Percentiles rank a stretch among this genome's conserved stretches.
Evolutionary conservation across 2,329 filamentous ascomycete genomes (phyloP).

Genomic region (Phialocephala subalpina): DNA sequence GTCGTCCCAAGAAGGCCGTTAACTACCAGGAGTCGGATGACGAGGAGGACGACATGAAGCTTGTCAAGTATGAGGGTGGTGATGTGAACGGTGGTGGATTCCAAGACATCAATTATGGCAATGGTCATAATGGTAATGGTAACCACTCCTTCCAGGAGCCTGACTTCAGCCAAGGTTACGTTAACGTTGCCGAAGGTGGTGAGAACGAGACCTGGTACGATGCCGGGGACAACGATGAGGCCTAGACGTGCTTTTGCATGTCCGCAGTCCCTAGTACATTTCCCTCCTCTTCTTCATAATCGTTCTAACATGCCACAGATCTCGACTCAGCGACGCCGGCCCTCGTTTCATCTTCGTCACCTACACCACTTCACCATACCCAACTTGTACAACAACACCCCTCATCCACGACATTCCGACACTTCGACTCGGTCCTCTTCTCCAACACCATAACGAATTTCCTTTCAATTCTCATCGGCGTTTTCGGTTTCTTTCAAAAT

Average conservation of each 20-base stretch:
- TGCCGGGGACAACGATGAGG: constrained; percentile 24
- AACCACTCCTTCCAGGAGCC: background rate
- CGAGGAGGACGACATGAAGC: constrained; percentile 16
- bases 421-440: background rate
- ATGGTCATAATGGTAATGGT: constrained; percentile 13
- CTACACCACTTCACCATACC: background rate
- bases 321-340: background rate
- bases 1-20: background rate
- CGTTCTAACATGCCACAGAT: background rate
- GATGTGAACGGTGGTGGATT: background rate
- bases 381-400: background rate
- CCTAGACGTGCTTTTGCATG: background rate
- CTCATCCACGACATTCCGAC: background rate
- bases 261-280: background rate
- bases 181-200: constrained; percentile 1
- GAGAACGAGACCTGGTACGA: constrained; percentile 8
- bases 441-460: background rate
- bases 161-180: background rate
- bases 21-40: constrained; percentile 27
- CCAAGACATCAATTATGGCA: constrained; percentile 13
- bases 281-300: no score
- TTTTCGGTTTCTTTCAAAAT: no score
- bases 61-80: constrained; percentile 10
- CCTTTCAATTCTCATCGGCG: no score
- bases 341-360: background rate